Evolutionary conservation across 2,329 filamentous ascomycete species (phyloP).

Genomic region (Pseudogymnoascus sp.): DNA sequence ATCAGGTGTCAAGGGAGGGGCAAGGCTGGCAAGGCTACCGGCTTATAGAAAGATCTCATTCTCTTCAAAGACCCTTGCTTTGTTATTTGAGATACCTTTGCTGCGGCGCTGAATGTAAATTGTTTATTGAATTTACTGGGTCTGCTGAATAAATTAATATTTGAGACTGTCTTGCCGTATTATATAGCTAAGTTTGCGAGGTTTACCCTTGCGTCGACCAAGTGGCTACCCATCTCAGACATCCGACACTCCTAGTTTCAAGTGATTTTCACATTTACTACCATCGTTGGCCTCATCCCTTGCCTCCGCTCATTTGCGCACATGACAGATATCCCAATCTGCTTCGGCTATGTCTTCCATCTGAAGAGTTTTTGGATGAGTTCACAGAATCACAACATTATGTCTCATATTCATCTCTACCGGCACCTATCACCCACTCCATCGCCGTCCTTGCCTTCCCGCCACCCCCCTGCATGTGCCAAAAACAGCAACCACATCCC

Average conservation of each 20-base stretch:
- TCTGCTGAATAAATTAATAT: not conserved
- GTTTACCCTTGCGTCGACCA: not conserved
- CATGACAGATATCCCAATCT: constrained; percentile 1
- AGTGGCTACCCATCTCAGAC: not conserved
- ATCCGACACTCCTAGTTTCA: not conserved
- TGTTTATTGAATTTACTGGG: not conserved
- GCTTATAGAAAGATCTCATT: not conserved
- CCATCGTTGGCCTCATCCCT: not conserved
- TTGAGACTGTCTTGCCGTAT: not conserved
- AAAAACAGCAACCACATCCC: constrained; percentile 1
- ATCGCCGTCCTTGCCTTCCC: constrained; percentile 1
- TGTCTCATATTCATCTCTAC: not conserved
- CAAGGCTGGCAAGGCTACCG: not conserved
- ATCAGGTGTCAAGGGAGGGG: constrained; percentile 5
- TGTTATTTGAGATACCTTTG: not conserved
- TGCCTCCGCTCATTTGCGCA: not conserved
- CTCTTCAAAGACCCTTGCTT: not conserved
- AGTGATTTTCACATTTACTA: not conserved
- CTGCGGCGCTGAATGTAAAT: not conserved
- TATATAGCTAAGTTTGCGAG: not conserved
- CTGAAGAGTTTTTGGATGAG: not conserved
- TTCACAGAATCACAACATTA: not conserved
- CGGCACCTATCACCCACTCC: not conserved
- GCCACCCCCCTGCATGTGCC: not conserved
- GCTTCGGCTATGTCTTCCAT: not conserved